phyloP scores from a whole-genome alignment of 2,329 filamentous ascomycete genomes.

The Alternaria infectoria region DNA sequence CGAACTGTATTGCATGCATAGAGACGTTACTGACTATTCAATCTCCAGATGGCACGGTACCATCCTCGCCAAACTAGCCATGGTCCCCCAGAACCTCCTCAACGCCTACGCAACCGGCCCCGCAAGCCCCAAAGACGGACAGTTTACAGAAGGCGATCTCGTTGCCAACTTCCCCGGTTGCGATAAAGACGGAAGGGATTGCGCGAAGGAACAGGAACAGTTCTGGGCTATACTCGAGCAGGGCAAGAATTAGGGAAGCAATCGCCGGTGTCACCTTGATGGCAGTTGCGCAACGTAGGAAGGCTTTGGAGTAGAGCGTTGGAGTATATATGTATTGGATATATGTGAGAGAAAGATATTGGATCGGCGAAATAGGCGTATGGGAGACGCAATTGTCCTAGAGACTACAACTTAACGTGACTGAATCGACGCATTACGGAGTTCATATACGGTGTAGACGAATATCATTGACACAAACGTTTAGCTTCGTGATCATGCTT shows the following conservation, averaged over 20 bases:
- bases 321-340: not conserved
- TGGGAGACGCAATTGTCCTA: not conserved
- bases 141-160: conserved; percentile 84
- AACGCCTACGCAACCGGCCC: conserved; percentile 72
- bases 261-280: not conserved
- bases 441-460: not conserved
- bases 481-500: not conserved
- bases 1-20: too few relatives aligned
- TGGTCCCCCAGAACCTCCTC: conserved; percentile 84
- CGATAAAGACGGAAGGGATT: conserved; percentile 64
- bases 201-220: conserved; percentile 72
- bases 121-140: conserved; percentile 51
- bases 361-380: conserved; percentile 6
- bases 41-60: conserved; percentile 88
- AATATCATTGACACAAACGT: not conserved
- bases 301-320: not conserved
- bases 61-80: conserved; percentile 83
- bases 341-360: not conserved
- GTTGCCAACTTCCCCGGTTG: conserved; percentile 81
- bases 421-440: not conserved
- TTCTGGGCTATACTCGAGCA: conserved; percentile 50
- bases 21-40: conserved; percentile 3
- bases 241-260: conserved; percentile 8
- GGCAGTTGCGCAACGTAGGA: not conserved
- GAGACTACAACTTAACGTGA: not conserved